Evolutionary conservation across 2,329 filamentous ascomycete species (phyloP).

Genomic region (Acrocalymma vagum): DNA sequence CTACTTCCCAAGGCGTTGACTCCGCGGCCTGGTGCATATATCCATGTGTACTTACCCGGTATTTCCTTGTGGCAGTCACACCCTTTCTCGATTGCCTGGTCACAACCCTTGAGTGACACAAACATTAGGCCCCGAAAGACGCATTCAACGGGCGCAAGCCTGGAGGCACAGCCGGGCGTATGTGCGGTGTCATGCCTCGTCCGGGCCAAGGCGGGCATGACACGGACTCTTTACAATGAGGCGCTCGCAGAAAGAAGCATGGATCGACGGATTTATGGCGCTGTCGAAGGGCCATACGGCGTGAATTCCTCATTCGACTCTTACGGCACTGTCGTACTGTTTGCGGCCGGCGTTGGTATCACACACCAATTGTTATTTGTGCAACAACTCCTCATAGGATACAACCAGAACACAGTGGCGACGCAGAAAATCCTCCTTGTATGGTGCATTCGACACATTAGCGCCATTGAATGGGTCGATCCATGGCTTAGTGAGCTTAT

Average conservation of each 20-base stretch:
- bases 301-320: constrained; percentile 79
- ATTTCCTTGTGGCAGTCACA: constrained; percentile 75
- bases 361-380: constrained; percentile 91
- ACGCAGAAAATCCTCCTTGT: constrained; percentile 80
- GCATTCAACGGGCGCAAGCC: constrained; percentile 46
- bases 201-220: constrained; percentile 85
- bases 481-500: constrained; percentile 87
- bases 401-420: constrained; percentile 74
- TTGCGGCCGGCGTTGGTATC: constrained; percentile 90
- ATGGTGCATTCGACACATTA: constrained; percentile 86
- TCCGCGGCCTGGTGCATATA: constrained; percentile 75
- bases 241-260: constrained; percentile 61
- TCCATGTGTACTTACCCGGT: constrained; percentile 76
- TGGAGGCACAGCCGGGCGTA: constrained; percentile 53
- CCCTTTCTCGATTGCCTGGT: constrained; percentile 80
- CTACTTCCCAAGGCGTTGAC: constrained; percentile 74
- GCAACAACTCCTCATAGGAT: constrained; percentile 63
- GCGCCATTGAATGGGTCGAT: constrained; percentile 87
- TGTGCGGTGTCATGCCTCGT: constrained; percentile 72
- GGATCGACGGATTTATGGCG: constrained; percentile 69
- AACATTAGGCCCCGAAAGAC: constrained; percentile 10
- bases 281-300: constrained; percentile 86
- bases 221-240: constrained; percentile 75
- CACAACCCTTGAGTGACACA: constrained; percentile 60
- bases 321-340: constrained; percentile 86